Evolutionary conservation across 352 stramenopile genomes (phyloP).

Genomic region (Saprolegnia diclina): DNA sequence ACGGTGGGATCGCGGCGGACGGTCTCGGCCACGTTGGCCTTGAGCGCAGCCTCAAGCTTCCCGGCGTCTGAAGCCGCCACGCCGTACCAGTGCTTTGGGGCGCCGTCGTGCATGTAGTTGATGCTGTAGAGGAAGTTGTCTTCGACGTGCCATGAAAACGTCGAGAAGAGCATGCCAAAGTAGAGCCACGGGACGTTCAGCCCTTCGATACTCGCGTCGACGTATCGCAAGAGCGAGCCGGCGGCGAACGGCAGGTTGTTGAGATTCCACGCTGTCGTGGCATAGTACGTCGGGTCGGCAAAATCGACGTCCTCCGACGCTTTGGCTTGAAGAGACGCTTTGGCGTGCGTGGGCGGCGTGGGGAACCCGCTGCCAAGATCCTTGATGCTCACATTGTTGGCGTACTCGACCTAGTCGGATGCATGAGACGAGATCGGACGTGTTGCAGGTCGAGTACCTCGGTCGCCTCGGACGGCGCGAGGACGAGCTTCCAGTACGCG

Average conservation of each 20-base stretch:
- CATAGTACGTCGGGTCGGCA: slow-evolving; percentile 59
- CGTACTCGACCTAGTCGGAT: slow-evolving; percentile 74
- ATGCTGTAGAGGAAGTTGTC: slow-evolving; percentile 99
- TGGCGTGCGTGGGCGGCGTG: background rate
- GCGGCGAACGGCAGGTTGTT: slow-evolving; percentile 95
- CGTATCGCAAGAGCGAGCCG: slow-evolving; percentile 89
- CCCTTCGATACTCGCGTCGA: slow-evolving; percentile 93
- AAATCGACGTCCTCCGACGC: slow-evolving; percentile 44
- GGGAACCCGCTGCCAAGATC: slow-evolving; percentile 78
- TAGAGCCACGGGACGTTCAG: slow-evolving; percentile 99
- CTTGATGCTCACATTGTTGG: slow-evolving; percentile 84
- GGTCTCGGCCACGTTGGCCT: slow-evolving; percentile 48
- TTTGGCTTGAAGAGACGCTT: background rate
- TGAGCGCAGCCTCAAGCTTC: slow-evolving; percentile 50
- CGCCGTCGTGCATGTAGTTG: slow-evolving; percentile 97
- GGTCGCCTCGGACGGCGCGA: slow-evolving; percentile 31
- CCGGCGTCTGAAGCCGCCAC: slow-evolving; percentile 50
- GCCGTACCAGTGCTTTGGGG: slow-evolving; percentile 96
- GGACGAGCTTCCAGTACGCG: slow-evolving; percentile 87
- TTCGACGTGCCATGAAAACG: slow-evolving; percentile 98
- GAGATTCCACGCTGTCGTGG: slow-evolving; percentile 92
- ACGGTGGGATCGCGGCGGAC: slow-evolving; percentile 52
- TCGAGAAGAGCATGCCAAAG: slow-evolving; percentile 96
- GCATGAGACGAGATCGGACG: slow-evolving; percentile 30
- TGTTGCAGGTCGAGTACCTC: slow-evolving; percentile 30